These are phyloP conservation scores for Crithidia fasciculata DNA, from an alignment of 208 protist species.

Conservation along the genomic window DNA sequence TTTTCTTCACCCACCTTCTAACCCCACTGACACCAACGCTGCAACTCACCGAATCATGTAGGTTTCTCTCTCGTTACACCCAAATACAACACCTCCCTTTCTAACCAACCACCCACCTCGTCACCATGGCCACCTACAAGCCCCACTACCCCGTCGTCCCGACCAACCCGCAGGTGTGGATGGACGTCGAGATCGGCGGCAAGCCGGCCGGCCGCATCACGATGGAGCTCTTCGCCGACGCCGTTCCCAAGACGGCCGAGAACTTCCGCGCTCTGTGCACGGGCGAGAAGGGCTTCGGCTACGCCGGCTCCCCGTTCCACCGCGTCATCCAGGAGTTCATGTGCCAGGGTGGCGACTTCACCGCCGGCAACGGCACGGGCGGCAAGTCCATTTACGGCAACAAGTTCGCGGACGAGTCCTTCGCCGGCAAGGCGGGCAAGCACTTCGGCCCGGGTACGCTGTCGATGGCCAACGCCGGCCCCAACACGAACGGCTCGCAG, in stretches of 20 bases:
- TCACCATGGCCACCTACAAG: slow-evolving; percentile 66
- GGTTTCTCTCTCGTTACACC: slow-evolving; percentile 4
- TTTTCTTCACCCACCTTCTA: not conserved
- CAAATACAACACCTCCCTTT: not conserved
- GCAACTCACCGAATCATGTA: no score
- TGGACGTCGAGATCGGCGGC: slow-evolving; percentile 56
- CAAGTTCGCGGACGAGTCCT: slow-evolving; percentile 68
- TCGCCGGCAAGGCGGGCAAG: slow-evolving; percentile 57
- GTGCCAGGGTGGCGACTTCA: slow-evolving; percentile 74
- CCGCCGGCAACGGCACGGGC: slow-evolving; percentile 56
- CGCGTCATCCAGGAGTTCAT: slow-evolving; percentile 65
- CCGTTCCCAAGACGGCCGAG: slow-evolving; percentile 66
- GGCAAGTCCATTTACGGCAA: slow-evolving; percentile 70
- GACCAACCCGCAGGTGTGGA: slow-evolving; percentile 77
- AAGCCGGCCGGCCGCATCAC: slow-evolving; percentile 44
- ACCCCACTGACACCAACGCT: no score
- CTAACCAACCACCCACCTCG: slow-evolving; percentile 3
- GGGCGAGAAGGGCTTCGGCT: slow-evolving; percentile 64
- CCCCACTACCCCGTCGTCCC: slow-evolving; percentile 77
- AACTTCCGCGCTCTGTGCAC: slow-evolving; percentile 72
- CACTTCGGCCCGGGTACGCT: slow-evolving; percentile 78
- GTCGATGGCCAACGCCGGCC: slow-evolving; percentile 93
- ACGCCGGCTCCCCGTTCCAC: slow-evolving; percentile 53
- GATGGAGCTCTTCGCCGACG: slow-evolving; percentile 63
- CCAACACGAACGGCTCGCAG: slow-evolving; percentile 94